Evolutionary conservation across 495 filamentous ascomycete species (phyloP).

Genomic region (Amniculicola lignicola): DNA sequence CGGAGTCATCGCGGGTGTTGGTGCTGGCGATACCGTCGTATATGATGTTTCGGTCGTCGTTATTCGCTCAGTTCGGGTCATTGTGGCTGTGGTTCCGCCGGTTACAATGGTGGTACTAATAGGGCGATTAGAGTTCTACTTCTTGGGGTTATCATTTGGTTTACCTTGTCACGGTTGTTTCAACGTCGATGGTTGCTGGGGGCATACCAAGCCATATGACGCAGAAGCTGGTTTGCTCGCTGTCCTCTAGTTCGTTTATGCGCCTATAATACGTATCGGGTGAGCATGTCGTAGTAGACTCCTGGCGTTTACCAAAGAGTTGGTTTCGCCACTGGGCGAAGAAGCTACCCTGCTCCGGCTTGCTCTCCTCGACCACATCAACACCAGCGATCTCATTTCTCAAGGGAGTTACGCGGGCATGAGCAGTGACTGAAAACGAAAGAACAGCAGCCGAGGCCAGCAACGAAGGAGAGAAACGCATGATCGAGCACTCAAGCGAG

Average conservation of each 20-base stretch:
- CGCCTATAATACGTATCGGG: not conserved
- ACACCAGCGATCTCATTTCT: not conserved
- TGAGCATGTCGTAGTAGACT: not conserved
- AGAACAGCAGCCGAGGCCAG: constrained; percentile 23
- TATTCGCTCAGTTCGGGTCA: not conserved
- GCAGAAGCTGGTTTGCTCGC: constrained; percentile 15
- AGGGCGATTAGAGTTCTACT: not conserved
- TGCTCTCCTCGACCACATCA: not conserved
- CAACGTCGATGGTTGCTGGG: constrained; percentile 22
- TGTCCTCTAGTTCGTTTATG: not conserved
- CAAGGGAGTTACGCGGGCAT: constrained; percentile 8
- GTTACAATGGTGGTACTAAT: not conserved
- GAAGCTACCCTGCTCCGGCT: not conserved
- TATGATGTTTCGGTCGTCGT: constrained; percentile 10
- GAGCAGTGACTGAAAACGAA: constrained; percentile 3
- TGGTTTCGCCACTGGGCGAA: not conserved
- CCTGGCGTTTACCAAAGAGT: constrained; percentile 9
- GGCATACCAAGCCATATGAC: constrained; percentile 14
- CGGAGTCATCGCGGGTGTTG: not conserved
- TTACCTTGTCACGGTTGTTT: constrained; percentile 33
- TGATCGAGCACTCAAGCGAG: constrained; percentile 27
- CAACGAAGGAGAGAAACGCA: constrained; percentile 25
- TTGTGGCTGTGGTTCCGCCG: not conserved
- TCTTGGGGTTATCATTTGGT: not conserved
- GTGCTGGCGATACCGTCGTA: not conserved